Conservation (phyloP, 495 filamentous ascomycete species). For the Penicillium argentinense region DNA sequence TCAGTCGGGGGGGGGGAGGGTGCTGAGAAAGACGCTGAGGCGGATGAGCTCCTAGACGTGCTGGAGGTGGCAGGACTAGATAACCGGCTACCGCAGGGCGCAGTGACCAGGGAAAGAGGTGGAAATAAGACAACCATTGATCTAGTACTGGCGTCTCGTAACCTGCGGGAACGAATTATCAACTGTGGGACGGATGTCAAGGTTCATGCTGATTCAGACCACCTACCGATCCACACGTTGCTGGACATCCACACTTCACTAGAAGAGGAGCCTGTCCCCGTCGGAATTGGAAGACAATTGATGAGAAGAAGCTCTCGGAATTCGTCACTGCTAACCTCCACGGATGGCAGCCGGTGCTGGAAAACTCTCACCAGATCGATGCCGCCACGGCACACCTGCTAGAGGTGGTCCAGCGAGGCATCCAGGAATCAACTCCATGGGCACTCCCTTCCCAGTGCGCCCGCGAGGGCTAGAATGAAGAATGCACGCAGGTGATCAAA, state of each 20-base stretch:
- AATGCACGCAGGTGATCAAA: conserved; percentile 14
- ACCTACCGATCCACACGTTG: conserved; percentile 7
- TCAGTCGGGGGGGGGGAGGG: conserved; percentile 10
- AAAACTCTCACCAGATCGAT: not conserved
- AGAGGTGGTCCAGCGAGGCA: not conserved
- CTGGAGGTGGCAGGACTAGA: not conserved
- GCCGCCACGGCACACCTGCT: not conserved
- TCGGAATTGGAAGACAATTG: conserved; percentile 16
- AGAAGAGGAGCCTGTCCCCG: not conserved
- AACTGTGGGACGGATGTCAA: not conserved
- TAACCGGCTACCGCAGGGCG: conserved; percentile 3
- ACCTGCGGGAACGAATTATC: not conserved
- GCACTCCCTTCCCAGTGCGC: conserved; percentile 5
- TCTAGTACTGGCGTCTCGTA: not conserved
- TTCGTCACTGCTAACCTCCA: not conserved
- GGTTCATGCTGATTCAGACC: conserved; percentile 8
- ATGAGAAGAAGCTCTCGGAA: conserved; percentile 6
- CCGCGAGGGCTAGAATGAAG: conserved; percentile 5
- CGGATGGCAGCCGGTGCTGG: not conserved
- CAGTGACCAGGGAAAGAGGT: conserved; percentile 1
- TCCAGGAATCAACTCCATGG: conserved; percentile 8
- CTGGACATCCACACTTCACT: not conserved
- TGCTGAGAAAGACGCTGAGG: not conserved
- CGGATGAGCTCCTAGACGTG: conserved; percentile 1
- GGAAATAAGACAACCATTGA: conserved; percentile 8